Evolutionary conservation across 345 rosid species (phyloP).

Genomic region (Populus deltoides): DNA sequence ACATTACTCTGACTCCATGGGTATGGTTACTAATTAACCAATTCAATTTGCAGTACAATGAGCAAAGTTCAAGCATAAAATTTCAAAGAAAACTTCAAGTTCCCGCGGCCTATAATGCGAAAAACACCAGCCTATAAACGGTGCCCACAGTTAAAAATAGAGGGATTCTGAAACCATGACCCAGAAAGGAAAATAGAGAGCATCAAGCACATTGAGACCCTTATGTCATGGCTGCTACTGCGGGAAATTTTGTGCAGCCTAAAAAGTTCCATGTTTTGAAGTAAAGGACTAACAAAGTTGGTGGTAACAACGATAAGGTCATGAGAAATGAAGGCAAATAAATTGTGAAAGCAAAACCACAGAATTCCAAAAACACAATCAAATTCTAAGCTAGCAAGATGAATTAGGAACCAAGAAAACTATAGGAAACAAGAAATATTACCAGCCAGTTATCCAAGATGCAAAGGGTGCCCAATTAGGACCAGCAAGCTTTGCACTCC

Average conservation of each 20-base stretch:
- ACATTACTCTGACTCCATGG: background rate
- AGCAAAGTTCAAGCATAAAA: background rate
- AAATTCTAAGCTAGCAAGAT: background rate
- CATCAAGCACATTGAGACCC: background rate
- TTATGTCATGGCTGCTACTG: background rate
- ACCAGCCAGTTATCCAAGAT: slow-evolving; percentile 98
- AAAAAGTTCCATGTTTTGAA: background rate
- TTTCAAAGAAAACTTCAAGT: background rate
- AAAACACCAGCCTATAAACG: background rate
- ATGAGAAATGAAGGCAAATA: background rate
- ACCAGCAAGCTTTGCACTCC: slow-evolving; percentile 99
- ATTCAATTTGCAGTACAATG: background rate
- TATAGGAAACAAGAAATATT: slow-evolving; percentile 11
- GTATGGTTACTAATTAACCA: background rate
- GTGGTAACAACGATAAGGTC: background rate
- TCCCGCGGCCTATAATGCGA: background rate
- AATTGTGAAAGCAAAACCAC: background rate
- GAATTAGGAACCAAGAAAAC: background rate
- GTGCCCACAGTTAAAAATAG: background rate
- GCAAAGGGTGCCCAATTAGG: slow-evolving; percentile 88
- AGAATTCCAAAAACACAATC: background rate
- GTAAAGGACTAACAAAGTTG: background rate
- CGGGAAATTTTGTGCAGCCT: background rate
- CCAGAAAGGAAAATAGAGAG: background rate
- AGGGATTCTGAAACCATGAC: background rate